Base-by-base conservation (phyloP, 2,329 filamentous ascomycete species). In the Trichoderma oligosporum region DNA sequence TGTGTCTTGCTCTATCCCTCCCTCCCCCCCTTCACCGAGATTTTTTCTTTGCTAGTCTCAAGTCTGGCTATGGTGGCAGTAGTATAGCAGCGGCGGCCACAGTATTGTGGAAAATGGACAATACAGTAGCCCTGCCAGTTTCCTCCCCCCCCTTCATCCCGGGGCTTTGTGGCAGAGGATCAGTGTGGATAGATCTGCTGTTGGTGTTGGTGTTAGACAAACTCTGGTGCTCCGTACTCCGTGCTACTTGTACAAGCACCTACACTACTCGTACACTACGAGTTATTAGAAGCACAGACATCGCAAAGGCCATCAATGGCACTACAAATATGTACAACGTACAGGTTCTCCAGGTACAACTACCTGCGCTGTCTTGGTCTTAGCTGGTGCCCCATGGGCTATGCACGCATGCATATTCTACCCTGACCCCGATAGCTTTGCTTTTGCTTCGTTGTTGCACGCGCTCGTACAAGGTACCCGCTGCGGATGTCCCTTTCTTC, bases 381-480 rank as follows among this genome's bases (percentile, higher is more conserved):
- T n/a, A n/a, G n/a, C n/a, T n/a, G n/a, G n/a, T n/a, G n/a, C n/a
- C n/a, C n/a, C n/a, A n/a, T n/a, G n/a, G n/a, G n/a, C 33, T n/a
- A 8, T 14, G 33, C 12, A 35, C 33, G 41, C 41, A 25, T 14
- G 41, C 41, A 12, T 27, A 4, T n/a, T 25, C 11, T 24, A 24
- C 22, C 39, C 39, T 44, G 41, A 14, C 14, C 41, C n/a, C n/a
- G n/a, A n/a, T n/a, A n/a, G n/a, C n/a, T n/a, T n/a, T 27, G 41
- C 22, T 22, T n/a, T n/a, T 31, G 41, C 41, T 45, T 22, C 41
- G 41, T 46, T 29, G 52, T 55, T 38, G 52, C 41, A 38, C 52
- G 41, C 41, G 24, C 52, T 38, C 52, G 33, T 49, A 55, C 52
- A 29, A 25, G 31, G 31, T 46, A 55, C 41, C 39, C 51, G 39